Base-by-base conservation (phyloP, 2,329 filamentous ascomycete species). In the Alternaria sp. region DNA sequence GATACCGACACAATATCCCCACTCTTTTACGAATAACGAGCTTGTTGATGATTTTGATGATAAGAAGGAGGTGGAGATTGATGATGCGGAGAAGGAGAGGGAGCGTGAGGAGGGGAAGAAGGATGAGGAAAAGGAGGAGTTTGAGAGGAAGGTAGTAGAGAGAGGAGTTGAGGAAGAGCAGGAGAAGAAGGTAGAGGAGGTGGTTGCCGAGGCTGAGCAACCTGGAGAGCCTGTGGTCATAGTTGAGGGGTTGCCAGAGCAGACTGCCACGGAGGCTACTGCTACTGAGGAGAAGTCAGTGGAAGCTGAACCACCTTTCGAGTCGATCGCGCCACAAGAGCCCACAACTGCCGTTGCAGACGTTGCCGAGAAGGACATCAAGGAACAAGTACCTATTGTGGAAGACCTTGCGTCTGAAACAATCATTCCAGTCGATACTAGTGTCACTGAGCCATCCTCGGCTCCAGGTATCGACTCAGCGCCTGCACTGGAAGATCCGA, bases 1-100 rank as follows among this genome's bases (percentile, higher is more conserved):
- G 71, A 71, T 73, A 73, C 71, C 71, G 71, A 65, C 71, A 61
- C 70, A 69, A 61, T 72, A 74, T 73, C 68, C 71, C 71, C 68
- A 65, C 26, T 46, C 58, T 58, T 61, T 70, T 65, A 65, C 66
- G 65, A 70, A 66, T 65, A 70, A 65, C 61, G 71, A 67, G 65
- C 67, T 71, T 73, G 67, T 67, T 71, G 69, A 64, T 63, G 61
- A 54, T 66, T 59, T 56, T 65, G 61, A 54, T 43, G 44, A 56
- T 53, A 46, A 57, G 37, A 41, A 41, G 37, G 28, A 63, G 45
- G 59, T 47, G 59, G 45, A 47, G 50, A 44, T 37, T 23, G 56
- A 61, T 18, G 54, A 51, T 49, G 51, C 53, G 28, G n/a, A 30
- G 26, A 60, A 58, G 61, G 55, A 58, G 47, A 45, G 46, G 28